Percentiles rank a stretch among this genome's conserved stretches.
Evolutionary conservation across 202 grass and related monocot genomes (phyloP).

Genomic region (Elaeis oleifera): DNA sequence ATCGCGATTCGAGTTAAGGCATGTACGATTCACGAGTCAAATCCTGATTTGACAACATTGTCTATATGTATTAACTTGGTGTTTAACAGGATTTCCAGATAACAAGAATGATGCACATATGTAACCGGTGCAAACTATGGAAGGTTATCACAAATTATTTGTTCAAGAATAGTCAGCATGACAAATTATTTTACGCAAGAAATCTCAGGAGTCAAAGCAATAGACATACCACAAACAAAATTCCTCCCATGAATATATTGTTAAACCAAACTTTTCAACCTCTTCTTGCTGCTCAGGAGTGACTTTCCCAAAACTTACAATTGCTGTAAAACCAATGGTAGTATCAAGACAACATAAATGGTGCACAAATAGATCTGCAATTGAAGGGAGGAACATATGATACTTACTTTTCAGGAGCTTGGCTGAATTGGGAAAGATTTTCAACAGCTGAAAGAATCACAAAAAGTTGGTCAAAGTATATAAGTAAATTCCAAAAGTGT

Average conservation of each 20-base stretch:
- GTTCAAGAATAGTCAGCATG: neutral
- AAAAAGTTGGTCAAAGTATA: neutral
- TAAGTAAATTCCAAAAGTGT: neutral
- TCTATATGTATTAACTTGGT: too few relatives aligned
- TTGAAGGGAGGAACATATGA: neutral
- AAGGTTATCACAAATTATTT: neutral
- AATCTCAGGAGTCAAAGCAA: neutral
- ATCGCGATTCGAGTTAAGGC: too few relatives aligned
- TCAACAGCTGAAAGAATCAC: conserved; percentile 46
- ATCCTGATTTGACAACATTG: too few relatives aligned
- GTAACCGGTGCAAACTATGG: neutral
- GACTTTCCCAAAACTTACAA: conserved; percentile 82
- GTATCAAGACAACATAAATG: neutral
- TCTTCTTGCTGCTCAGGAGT: conserved; percentile 65
- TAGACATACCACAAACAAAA: conserved; percentile 56
- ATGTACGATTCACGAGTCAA: too few relatives aligned
- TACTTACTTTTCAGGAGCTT: conserved; percentile 77
- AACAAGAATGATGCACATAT: too few relatives aligned
- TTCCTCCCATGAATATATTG: conserved; percentile 88
- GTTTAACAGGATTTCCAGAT: too few relatives aligned
- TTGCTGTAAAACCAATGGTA: conserved; percentile 28
- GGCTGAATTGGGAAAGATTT: conserved; percentile 49
- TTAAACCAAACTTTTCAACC: conserved; percentile 46
- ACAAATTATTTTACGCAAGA: neutral
- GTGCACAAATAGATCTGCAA: neutral